These are phyloP conservation scores for Boletus rex-veris DNA, from an alignment of 768 basidiomycete genomes.

Conservation along the genomic window DNA sequence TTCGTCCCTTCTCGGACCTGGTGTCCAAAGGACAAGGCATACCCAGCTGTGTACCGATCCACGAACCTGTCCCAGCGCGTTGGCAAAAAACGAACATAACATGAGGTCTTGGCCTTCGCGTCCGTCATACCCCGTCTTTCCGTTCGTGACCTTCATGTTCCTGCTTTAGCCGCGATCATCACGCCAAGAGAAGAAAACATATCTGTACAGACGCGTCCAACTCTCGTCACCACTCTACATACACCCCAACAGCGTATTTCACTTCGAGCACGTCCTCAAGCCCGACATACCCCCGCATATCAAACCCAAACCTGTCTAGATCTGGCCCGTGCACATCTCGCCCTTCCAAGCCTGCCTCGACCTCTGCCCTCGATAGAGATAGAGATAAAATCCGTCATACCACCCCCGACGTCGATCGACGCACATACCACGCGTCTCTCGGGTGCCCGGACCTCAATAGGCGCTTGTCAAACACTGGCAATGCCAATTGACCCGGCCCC, in stretches of 20 bases:
- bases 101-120: slow-evolving; percentile 53
- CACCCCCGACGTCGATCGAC: slow-evolving; percentile 82
- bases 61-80: slow-evolving; percentile 56
- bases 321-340: slow-evolving; percentile 23
- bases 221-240: slow-evolving; percentile 62
- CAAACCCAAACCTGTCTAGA: slow-evolving; percentile 18
- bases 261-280: slow-evolving; percentile 57
- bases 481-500: slow-evolving; percentile 31
- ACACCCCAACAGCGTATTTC: slow-evolving; percentile 65
- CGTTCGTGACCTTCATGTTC: slow-evolving; percentile 90
- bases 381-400: slow-evolving; percentile 79
- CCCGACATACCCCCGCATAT: slow-evolving; percentile 36
- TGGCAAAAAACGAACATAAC: not conserved
- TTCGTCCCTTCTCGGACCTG: slow-evolving; percentile 41
- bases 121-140: slow-evolving; percentile 86
- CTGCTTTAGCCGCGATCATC: slow-evolving; percentile 59
- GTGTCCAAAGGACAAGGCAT: slow-evolving; percentile 72
- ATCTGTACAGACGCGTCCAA: slow-evolving; percentile 77
- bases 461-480: slow-evolving; percentile 90
- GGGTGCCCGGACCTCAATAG: slow-evolving; percentile 60
- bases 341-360: slow-evolving; percentile 34
- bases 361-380: slow-evolving; percentile 45
- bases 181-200: not conserved
- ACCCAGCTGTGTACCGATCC: slow-evolving; percentile 87
- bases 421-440: slow-evolving; percentile 40